Evolutionary conservation across 208 protist genomes (phyloP).

Genomic region (Plasmodiophora brassicae): DNA sequence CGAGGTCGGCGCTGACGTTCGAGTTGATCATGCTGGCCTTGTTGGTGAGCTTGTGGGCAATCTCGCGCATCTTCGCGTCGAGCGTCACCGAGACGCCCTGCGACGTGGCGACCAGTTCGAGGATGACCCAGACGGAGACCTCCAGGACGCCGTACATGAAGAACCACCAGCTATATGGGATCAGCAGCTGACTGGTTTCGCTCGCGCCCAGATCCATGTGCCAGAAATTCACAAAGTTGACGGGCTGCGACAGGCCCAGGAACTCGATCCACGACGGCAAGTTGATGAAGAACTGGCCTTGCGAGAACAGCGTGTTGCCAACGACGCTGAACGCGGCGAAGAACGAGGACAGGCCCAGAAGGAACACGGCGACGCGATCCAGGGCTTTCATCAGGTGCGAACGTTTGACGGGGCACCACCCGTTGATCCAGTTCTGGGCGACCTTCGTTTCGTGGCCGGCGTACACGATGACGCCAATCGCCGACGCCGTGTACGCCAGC

Average conservation of each 20-base stretch:
- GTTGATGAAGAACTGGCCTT: not conserved
- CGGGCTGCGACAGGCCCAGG: not conserved
- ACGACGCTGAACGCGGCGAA: not conserved
- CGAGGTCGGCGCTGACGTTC: slow-evolving; percentile 8
- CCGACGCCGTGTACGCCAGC: not conserved
- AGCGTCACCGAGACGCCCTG: not conserved
- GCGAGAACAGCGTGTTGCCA: not conserved
- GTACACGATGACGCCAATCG: slow-evolving; percentile 9
- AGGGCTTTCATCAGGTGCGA: not conserved
- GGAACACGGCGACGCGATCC: not conserved
- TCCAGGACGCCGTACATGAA: not conserved
- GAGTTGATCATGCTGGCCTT: not conserved
- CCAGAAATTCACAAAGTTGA: not conserved
- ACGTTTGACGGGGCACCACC: not conserved
- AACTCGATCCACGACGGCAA: not conserved
- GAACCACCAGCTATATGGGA: not conserved
- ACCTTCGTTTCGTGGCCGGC: slow-evolving; percentile 1
- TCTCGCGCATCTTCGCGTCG: not conserved
- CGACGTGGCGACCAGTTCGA: not conserved
- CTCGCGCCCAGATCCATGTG: not conserved
- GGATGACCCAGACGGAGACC: not conserved
- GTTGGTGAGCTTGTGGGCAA: not conserved
- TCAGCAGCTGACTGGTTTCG: not conserved
- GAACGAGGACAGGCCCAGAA: not conserved
- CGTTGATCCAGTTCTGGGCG: not conserved